Base-by-base conservation (phyloP, 164 flowering plant genomes). In the Vitis cinerea region DNA sequence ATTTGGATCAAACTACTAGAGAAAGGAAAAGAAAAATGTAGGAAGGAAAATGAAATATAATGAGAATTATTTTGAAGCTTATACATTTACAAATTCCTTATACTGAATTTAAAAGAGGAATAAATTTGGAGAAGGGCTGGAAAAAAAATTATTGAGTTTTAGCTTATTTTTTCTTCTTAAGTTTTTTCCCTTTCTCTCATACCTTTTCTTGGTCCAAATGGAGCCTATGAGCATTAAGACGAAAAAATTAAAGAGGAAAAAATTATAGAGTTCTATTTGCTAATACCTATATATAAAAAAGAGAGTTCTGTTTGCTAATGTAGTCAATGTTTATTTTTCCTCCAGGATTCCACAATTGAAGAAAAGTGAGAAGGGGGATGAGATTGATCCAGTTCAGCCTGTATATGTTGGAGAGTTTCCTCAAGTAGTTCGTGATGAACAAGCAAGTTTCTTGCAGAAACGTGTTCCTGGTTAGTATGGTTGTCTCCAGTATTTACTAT, bases 381-480 rank as follows among this genome's bases (percentile, higher is more conserved):
- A 81, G 55, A 61, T 65, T 15, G 93, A 88, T 61, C 83, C 78
- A 63, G 71, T 67, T 59, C 79, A 87, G 78, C 98, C 97, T 72
- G 91, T 92, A 37, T 89, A 83, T 86, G 89, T 92, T 80, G 94
- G 86, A 75, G 99, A 94, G 66, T 90, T 92, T 51, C 99, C 99
- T 6, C 88, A 86, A 78, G 86, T 79, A 17, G 89, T 94, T 66
- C 97, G 97, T 70, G 89, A 86, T 81, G 91, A 89, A 57, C 93
- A 90, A 69, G 74, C 83, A 61, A 79, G 70, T 53, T 72, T 78
- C 16, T 69, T 79, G 58, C 87, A 80, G 58, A 84, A 78, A 70
- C 78, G 51, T 69, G 60, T 66, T 79, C 79, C 81, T 71, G 90
- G 98, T 92, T 68, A 59, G 84, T 80, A 49, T 19, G 23, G 64